Base-by-base conservation (phyloP, 2,329 filamentous ascomycete genomes). In the Monosporascus sp. region DNA sequence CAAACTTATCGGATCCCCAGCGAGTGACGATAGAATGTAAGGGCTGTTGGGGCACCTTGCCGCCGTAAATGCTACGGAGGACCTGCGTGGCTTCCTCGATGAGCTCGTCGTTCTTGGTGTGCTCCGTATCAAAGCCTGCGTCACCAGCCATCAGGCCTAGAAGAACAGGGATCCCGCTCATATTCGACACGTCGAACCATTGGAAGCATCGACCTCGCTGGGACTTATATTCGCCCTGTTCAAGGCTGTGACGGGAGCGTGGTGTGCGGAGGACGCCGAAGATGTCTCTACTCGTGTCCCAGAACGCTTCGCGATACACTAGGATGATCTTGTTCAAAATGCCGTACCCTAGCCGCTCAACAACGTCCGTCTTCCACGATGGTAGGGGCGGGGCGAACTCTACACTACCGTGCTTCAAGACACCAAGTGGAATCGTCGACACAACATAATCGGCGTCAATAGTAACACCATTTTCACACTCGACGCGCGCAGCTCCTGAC, bases 121-220 rank as follows among this genome's bases (percentile, higher is more conserved):
- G 77, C 70, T 99, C 95, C 0, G 90, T 90, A 57, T 96, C 88
- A 61, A 91, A 89, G 17, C 92, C 94, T 20, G 95, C 90, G 61
- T 97, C 90, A 22, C 94, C 94, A 48, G 93, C 93, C 93, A 99
- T 97, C 27, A 99, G 79, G 8, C 90, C 94, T 55, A 97, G 84
- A 24, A 97, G 78, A 49, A 91, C 90, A 1, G 89, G 94, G 37
- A 96, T 76, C 1, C 95, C 95, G 46, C 89, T 91, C 3, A 90
- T 96, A 61, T 90, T 89, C 55, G 91, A 87, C 51, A 91, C 90
- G 63, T 99, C 97, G 82, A 96, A 97, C 82, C 96, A 97, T 62
- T 99, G 83, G 65, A 97, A 99, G 72, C 96, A 96, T 24, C 92
- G 86, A n/a, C 93, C 93, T 50, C 93, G 84, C 56, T 84, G 85